Conservation (phyloP, 345 rosid genomes). For the Linum lewisii region DNA sequence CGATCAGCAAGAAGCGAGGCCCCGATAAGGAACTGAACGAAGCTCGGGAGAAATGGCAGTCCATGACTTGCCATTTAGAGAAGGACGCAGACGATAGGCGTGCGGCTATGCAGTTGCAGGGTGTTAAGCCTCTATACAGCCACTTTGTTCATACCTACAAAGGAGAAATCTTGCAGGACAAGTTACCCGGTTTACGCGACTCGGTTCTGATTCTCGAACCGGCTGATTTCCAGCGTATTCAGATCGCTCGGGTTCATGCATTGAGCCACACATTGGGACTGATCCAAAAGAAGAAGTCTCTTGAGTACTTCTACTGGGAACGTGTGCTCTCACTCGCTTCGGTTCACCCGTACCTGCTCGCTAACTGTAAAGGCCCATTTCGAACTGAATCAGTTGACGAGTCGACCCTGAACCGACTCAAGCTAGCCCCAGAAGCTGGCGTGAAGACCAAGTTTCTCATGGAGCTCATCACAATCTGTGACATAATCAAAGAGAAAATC, state of each 20-base stretch:
- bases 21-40: background rate
- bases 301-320: slow-evolving; percentile 16
- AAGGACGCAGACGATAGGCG: slow-evolving; percentile 12
- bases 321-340: slow-evolving; percentile 36
- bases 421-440: slow-evolving; percentile 35
- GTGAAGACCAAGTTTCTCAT: slow-evolving; percentile 48
- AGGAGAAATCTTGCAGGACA: slow-evolving; percentile 48
- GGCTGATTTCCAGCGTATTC: slow-evolving; percentile 27
- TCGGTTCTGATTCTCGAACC: slow-evolving; percentile 46
- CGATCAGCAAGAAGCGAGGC: background rate
- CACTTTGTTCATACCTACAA: slow-evolving; percentile 66
- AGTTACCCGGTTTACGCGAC: slow-evolving; percentile 57
- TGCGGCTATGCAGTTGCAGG: slow-evolving; percentile 13
- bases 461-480: slow-evolving; percentile 42
- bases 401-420: slow-evolving; percentile 18
- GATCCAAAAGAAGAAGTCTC: slow-evolving; percentile 1
- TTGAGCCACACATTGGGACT: too few relatives aligned
- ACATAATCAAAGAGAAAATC: slow-evolving; percentile 43
- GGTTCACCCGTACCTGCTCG: slow-evolving; percentile 57
- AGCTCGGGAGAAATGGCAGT: slow-evolving; percentile 25
- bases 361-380: background rate
- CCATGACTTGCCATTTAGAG: slow-evolving; percentile 23
- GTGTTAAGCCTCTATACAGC: slow-evolving; percentile 26
- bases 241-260: slow-evolving; percentile 21
- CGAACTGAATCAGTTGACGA: slow-evolving; percentile 9